A percentile compares a stretch with the other conserved stretches of the same genome.
phyloP scores from a whole-genome alignment of 1,284 basidiomycete genomes.

The Exsudoporus floridanus region DNA sequence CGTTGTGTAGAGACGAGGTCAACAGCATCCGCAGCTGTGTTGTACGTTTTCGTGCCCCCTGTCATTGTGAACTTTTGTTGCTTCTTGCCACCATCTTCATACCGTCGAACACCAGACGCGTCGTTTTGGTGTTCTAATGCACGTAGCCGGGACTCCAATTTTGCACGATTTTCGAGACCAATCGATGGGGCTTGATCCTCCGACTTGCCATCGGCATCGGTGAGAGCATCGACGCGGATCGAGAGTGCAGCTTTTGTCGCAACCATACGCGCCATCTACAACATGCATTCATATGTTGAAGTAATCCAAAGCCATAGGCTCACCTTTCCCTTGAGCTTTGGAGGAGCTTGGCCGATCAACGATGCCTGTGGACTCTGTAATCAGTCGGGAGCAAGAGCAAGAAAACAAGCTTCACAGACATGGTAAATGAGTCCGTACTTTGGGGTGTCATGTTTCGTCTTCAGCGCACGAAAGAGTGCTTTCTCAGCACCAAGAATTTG shows the following conservation, averaged over 20 bases:
- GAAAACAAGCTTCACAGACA: slow-evolving; percentile 45
- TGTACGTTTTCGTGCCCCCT: slow-evolving; percentile 78
- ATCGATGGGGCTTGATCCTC: slow-evolving; percentile 79
- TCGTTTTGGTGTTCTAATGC: slow-evolving; percentile 85
- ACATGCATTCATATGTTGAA: slow-evolving; percentile 4
- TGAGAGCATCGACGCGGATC: slow-evolving; percentile 94
- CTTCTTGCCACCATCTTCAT: slow-evolving; percentile 61
- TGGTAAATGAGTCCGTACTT: slow-evolving; percentile 99
- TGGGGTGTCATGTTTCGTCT: slow-evolving; percentile 98
- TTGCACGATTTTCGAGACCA: slow-evolving; percentile 90
- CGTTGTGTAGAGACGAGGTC: slow-evolving; percentile 83
- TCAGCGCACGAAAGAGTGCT: slow-evolving; percentile 95
- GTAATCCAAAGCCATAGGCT: slow-evolving; percentile 10
- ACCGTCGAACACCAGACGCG: slow-evolving; percentile 60
- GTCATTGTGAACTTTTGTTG: slow-evolving; percentile 79
- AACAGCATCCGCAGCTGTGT: slow-evolving; percentile 76
- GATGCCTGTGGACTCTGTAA: slow-evolving; percentile 60
- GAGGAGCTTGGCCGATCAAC: slow-evolving; percentile 94
- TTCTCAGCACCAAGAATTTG: slow-evolving; percentile 99
- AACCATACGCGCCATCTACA: slow-evolving; percentile 97
- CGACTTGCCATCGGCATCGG: slow-evolving; percentile 90
- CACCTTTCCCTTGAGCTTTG: slow-evolving; percentile 97
- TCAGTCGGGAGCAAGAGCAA: slow-evolving; percentile 3
- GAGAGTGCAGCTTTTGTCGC: slow-evolving; percentile 97
- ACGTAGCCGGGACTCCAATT: slow-evolving; percentile 92